Evolutionary conservation across 108 stramenopile species (phyloP).

Genomic region (Parietichytrium sp.): DNA sequence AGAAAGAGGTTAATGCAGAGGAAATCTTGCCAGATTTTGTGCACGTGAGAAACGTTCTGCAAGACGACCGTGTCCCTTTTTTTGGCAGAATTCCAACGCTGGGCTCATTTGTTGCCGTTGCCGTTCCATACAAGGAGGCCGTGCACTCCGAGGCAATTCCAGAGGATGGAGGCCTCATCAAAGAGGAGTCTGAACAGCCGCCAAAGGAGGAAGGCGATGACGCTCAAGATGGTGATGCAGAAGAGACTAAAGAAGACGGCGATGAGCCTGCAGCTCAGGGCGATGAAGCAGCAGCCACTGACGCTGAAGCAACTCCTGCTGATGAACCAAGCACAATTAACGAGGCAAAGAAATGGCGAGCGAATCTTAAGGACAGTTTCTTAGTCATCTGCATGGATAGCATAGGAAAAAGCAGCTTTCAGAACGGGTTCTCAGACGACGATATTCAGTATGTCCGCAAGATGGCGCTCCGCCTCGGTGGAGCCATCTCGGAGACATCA

Average conservation of each 20-base stretch:
- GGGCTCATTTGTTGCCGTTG: conserved; percentile 10
- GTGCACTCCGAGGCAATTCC: conserved; percentile 24
- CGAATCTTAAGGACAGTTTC: background rate
- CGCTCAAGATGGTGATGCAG: too few species aligned
- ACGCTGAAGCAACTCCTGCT: background rate
- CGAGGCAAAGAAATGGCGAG: conserved; percentile 23
- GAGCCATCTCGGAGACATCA: background rate
- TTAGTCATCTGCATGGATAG: background rate
- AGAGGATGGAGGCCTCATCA: conserved; percentile 10
- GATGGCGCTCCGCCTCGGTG: background rate
- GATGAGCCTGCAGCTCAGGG: background rate
- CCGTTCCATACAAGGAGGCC: background rate
- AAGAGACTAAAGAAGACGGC: too few species aligned
- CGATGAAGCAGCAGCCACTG: background rate
- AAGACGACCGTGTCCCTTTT: background rate
- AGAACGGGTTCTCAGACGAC: background rate
- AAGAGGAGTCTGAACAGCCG: background rate
- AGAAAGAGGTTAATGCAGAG: background rate
- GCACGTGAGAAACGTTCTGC: background rate
- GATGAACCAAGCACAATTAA: background rate
- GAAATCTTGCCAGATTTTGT: conserved; percentile 23
- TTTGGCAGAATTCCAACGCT: conserved; percentile 33
- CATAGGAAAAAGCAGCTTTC: background rate
- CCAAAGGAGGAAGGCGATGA: background rate
- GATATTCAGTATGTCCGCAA: background rate